Evolutionary conservation across 1,284 basidiomycete genomes (phyloP).

Genomic region (Mycosarcoma maydis): DNA sequence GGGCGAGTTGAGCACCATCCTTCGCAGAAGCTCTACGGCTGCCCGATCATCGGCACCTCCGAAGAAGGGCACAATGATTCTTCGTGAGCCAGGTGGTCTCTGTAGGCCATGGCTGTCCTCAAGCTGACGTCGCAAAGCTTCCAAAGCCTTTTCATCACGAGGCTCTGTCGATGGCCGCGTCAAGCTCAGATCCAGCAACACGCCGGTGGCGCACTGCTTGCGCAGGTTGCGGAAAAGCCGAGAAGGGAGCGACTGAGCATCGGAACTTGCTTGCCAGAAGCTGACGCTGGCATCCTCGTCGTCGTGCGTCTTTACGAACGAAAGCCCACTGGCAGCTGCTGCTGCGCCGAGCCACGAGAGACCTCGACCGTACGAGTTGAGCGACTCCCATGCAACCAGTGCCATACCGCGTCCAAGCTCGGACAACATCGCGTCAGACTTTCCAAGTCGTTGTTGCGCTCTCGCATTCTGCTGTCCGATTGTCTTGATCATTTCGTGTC

Average conservation of each 20-base stretch:
- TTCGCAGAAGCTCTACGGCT: slow-evolving; percentile 35
- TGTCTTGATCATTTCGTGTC: slow-evolving; percentile 33
- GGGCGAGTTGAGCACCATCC: slow-evolving; percentile 17
- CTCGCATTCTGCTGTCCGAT: slow-evolving; percentile 28
- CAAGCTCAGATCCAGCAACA: slow-evolving; percentile 37
- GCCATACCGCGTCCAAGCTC: slow-evolving; percentile 41
- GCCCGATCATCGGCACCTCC: slow-evolving; percentile 50
- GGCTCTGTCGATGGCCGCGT: slow-evolving; percentile 3
- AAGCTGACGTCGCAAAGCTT: slow-evolving; percentile 9
- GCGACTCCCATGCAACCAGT: slow-evolving; percentile 41
- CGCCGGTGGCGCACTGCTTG: slow-evolving; percentile 33
- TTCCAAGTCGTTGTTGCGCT: slow-evolving; percentile 27
- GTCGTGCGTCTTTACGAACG: slow-evolving; percentile 23
- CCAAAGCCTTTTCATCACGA: neutral
- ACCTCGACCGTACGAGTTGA: slow-evolving; percentile 34
- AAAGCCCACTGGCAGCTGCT: slow-evolving; percentile 40
- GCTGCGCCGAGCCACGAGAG: slow-evolving; percentile 43
- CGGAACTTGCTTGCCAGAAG: slow-evolving; percentile 37
- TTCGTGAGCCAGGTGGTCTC: slow-evolving; percentile 10
- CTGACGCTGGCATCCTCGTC: slow-evolving; percentile 36
- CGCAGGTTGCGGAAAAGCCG: slow-evolving; percentile 33
- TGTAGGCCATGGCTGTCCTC: slow-evolving; percentile 19
- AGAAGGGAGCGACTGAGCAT: slow-evolving; percentile 40
- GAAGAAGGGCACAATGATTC: slow-evolving; percentile 48
- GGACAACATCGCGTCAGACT: neutral